phyloP scores from a whole-genome alignment of 768 basidiomycete genomes.

The Agaricus sinodeliciosus region DNA sequence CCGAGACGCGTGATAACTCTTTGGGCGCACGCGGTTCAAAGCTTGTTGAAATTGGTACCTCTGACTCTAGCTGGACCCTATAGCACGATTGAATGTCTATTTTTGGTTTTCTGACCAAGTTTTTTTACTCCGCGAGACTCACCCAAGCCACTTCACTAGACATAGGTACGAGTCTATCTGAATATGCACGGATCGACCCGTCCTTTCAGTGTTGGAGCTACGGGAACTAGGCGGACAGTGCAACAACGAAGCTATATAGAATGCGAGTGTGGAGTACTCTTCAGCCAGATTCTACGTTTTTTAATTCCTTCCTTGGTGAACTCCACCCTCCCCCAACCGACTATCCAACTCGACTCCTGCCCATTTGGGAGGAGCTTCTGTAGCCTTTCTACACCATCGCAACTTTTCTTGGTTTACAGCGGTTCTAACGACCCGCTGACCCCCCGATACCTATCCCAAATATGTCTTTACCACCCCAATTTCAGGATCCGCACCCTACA shows the following conservation, averaged over 20 bases:
- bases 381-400: neutral
- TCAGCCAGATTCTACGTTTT: conserved; percentile 1
- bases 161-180: conserved; percentile 22
- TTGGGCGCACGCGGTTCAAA: conserved; percentile 4
- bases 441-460: conserved; percentile 1
- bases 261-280: conserved; percentile 3
- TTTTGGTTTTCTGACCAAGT: conserved; percentile 17
- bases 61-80: conserved; percentile 2
- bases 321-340: neutral
- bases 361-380: neutral
- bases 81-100: conserved; percentile 15
- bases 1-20: neutral
- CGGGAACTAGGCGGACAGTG: conserved; percentile 5
- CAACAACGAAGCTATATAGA: conserved; percentile 8
- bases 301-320: neutral
- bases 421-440: neutral
- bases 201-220: conserved; percentile 7
- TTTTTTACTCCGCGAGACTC: conserved; percentile 19
- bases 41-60: conserved; percentile 6
- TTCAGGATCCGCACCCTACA: conserved; percentile 25
- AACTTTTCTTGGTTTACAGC: conserved; percentile 3
- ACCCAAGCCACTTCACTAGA: conserved; percentile 6
- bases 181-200: conserved; percentile 23
- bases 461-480: conserved; percentile 6
- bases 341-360: neutral